These are phyloP conservation scores for Lycium ferocissimum DNA, from an alignment of 257 asterid species.

Conservation along the genomic window DNA sequence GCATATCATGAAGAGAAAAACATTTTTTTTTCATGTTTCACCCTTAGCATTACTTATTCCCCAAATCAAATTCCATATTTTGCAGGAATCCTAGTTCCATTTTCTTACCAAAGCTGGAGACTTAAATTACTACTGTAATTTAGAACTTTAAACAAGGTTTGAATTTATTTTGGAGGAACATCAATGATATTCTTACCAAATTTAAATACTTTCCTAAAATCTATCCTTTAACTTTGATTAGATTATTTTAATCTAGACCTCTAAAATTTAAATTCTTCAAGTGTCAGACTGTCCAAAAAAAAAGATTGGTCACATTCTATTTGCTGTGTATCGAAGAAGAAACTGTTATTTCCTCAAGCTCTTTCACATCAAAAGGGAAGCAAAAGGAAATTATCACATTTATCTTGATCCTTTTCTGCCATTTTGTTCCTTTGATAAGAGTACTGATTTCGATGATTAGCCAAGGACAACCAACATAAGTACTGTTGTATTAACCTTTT, in stretches of 20 bases:
- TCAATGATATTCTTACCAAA: not conserved
- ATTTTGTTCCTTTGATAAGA: not conserved
- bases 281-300: too few species aligned
- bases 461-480: not conserved
- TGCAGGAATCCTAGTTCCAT: not conserved
- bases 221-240: too few species aligned
- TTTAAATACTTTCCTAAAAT: not conserved
- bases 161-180: not conserved
- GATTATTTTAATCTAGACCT: not conserved
- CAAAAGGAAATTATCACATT: not conserved
- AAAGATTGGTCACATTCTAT: not conserved
- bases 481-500: not conserved
- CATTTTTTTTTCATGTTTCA: too few species aligned
- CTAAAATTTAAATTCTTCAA: too few species aligned
- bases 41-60: too few species aligned
- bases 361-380: not conserved
- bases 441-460: conserved; percentile 15
- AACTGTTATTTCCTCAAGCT: not conserved
- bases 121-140: not conserved
- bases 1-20: too few species aligned
- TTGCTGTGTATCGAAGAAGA: not conserved
- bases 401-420: not conserved
- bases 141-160: too few species aligned
- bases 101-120: not conserved
- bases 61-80: too few species aligned